A percentile compares a stretch with the other conserved stretches of the same genome.
These are phyloP conservation scores for Penicillium sclerotigenum DNA, from an alignment of 2,329 filamentous ascomycete genomes.

Conservation along the genomic window DNA sequence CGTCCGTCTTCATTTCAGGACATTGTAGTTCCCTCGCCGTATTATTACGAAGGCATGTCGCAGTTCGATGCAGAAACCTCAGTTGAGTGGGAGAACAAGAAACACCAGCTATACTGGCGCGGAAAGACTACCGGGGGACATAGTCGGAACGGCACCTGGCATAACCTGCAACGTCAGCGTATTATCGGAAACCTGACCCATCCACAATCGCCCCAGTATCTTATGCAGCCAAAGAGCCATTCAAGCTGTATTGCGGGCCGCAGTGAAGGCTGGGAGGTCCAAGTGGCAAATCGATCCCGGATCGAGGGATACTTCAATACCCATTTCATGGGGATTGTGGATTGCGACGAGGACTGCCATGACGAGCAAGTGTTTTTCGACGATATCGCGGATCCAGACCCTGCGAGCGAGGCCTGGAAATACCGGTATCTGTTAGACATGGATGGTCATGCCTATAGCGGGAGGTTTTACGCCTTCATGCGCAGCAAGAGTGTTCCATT, in stretches of 20 bases:
- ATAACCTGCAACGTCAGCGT: slow-evolving; percentile 76
- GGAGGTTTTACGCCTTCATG: slow-evolving; percentile 53
- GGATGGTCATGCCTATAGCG: slow-evolving; percentile 57
- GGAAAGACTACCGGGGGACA: slow-evolving; percentile 90
- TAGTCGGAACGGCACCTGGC: slow-evolving; percentile 77
- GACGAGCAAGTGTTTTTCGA: slow-evolving; percentile 76
- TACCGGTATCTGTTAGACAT: slow-evolving; percentile 53
- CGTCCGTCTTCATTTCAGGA: slow-evolving; percentile 15
- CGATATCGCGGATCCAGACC: slow-evolving; percentile 57
- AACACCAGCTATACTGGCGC: slow-evolving; percentile 78
- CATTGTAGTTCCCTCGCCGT: slow-evolving; percentile 14
- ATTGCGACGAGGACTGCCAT: slow-evolving; percentile 83
- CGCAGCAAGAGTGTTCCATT: slow-evolving; percentile 48
- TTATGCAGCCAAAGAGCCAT: slow-evolving; percentile 56
- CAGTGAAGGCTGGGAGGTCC: neutral
- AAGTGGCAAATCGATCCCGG: slow-evolving; percentile 49
- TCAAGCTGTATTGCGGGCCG: slow-evolving; percentile 28
- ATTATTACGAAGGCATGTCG: slow-evolving; percentile 5
- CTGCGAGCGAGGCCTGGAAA: slow-evolving; percentile 72
- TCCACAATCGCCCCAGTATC: slow-evolving; percentile 45
- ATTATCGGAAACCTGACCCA: slow-evolving; percentile 74
- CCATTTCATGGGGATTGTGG: slow-evolving; percentile 75
- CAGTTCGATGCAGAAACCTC: slow-evolving; percentile 2
- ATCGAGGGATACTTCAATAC: slow-evolving; percentile 71
- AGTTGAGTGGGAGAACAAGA: slow-evolving; percentile 48